Base-by-base conservation (phyloP, 2,329 filamentous ascomycete genomes). In the Cyclaneusma minus region DNA sequence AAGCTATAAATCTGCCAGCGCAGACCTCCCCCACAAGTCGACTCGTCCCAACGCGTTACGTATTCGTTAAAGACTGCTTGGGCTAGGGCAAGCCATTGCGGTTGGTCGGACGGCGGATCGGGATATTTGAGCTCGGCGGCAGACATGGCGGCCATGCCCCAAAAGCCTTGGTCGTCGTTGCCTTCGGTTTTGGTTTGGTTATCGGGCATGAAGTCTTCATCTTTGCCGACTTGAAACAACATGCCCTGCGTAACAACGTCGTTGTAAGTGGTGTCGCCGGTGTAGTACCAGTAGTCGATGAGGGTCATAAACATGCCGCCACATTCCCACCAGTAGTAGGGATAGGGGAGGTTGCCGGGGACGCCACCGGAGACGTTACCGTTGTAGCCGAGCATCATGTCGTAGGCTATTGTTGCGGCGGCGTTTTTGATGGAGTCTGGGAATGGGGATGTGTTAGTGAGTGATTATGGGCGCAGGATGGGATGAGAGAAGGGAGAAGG, bases 1-100 rank as follows among this genome's bases (percentile, higher is more conserved):
- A 75, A 73, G 2, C 66, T 56, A 30, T 72, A 80, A 32, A 87
- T 77, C 54, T 89, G 80, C 77, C 78, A 83, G 40, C 77, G 60
- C 38, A 85, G 44, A 7, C 79, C 80, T 36, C 79, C 79, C 13
- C 60, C 57, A 40, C 80, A 85, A 3, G 58, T 59, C 1, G 58
- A 47, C 5, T 60, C 59, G 42, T 83, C 74, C 55, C 80, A 78
- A 65, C 37, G 64, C 53, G 36, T 68, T 60, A 54, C 54, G 76
- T 77, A 68, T 31, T 64, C 56, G 35, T 75, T 64, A 52, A 74
- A 85, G 4, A 80, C 74, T 22, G 69, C 73, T 45, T 80, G 68
- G 0, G 70, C 75, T 4, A 83, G 58, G 2, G 71, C 61, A 9
- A 76, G 51, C 64, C 71, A 77, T 36, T 69, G 56, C 0, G 68